Conservation (phyloP, 371 early-diverging fungal genomes). For the Apophysomyces ossiformis region DNA sequence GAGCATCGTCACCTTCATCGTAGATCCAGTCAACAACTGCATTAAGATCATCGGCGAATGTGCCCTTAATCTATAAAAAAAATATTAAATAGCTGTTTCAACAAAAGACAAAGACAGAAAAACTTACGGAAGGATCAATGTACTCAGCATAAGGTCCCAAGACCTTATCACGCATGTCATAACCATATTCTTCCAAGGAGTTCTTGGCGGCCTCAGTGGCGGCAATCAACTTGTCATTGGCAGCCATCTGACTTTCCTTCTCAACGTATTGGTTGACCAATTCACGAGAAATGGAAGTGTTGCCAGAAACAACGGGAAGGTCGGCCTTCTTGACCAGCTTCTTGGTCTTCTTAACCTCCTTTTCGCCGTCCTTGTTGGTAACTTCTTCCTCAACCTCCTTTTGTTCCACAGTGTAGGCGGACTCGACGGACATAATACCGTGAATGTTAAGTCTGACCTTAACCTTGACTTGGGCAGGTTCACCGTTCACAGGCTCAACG, state of each 20-base stretch:
- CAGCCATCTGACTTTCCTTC: conserved; percentile 85
- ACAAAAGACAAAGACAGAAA: not conserved
- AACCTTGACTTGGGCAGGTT: conserved; percentile 84
- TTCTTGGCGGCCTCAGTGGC: conserved; percentile 96
- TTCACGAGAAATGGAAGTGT: conserved; percentile 60
- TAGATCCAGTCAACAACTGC: conserved; percentile 97
- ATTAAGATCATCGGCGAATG: conserved; percentile 72
- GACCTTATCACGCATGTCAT: conserved; percentile 93
- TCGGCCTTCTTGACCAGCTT: conserved; percentile 91
- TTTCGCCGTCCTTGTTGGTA: conserved; percentile 63
- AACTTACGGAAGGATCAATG: conserved; percentile 63
- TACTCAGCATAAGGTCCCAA: conserved; percentile 71
- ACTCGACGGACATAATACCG: conserved; percentile 82
- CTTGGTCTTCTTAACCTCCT: conserved; percentile 76
- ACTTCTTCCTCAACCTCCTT: conserved; percentile 73
- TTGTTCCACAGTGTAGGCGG: conserved; percentile 92
- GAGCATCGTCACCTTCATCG: conserved; percentile 93
- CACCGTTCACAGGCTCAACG: conserved; percentile 51
- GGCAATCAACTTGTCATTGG: conserved; percentile 86
- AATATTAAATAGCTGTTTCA: not conserved
- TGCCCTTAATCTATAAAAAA: conserved; percentile 53
- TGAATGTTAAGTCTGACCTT: conserved; percentile 89
- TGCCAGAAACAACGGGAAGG: conserved; percentile 72
- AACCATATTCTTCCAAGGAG: conserved; percentile 97
- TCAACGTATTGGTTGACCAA: conserved; percentile 70